Percentiles rank a stretch among this genome's conserved stretches.
These are phyloP conservation scores for Aspergillus baeticus DNA, from an alignment of 495 filamentous ascomycete species.

Conservation along the genomic window DNA sequence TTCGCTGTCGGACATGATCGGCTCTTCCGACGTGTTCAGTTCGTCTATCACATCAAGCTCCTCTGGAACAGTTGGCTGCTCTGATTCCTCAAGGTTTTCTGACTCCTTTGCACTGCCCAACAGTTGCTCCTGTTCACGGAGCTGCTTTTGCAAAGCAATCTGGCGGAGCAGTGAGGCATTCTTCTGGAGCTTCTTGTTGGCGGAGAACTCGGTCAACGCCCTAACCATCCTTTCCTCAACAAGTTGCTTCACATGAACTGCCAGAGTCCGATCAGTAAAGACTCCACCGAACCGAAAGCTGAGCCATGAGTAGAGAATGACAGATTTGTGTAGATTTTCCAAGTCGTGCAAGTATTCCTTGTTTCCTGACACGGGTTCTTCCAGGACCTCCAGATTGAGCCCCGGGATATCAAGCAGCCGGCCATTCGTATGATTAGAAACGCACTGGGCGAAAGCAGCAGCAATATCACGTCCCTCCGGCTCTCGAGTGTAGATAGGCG, in stretches of 20 bases:
- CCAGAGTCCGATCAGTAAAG: constrained; percentile 74
- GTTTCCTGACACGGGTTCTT: constrained; percentile 40
- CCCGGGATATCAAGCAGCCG: constrained; percentile 61
- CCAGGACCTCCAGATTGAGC: constrained; percentile 68
- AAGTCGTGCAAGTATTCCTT: constrained; percentile 59
- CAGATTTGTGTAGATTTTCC: constrained; percentile 74
- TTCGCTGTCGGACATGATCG: not conserved
- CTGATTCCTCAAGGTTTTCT: constrained; percentile 15
- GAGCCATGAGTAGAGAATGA: constrained; percentile 89
- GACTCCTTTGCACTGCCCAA: constrained; percentile 19
- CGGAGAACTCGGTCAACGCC: constrained; percentile 56
- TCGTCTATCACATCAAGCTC: constrained; percentile 14
- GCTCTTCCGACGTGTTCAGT: not conserved
- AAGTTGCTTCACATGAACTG: constrained; percentile 74
- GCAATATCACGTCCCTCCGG: constrained; percentile 37
- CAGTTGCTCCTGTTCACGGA: constrained; percentile 26
- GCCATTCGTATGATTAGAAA: constrained; percentile 63
- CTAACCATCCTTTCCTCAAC: constrained; percentile 77
- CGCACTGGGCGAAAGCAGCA: constrained; percentile 60
- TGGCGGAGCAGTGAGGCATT: constrained; percentile 42
- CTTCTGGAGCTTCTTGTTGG: constrained; percentile 46
- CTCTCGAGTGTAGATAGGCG: constrained; percentile 51
- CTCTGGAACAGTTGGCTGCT: constrained; percentile 6
- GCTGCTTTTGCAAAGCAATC: constrained; percentile 42
- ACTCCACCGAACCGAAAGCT: constrained; percentile 70